Percentiles rank a stretch among this genome's conserved stretches.
Evolutionary conservation across 306 rosid genomes (phyloP).

Genomic region (Ormosia semicastrata): DNA sequence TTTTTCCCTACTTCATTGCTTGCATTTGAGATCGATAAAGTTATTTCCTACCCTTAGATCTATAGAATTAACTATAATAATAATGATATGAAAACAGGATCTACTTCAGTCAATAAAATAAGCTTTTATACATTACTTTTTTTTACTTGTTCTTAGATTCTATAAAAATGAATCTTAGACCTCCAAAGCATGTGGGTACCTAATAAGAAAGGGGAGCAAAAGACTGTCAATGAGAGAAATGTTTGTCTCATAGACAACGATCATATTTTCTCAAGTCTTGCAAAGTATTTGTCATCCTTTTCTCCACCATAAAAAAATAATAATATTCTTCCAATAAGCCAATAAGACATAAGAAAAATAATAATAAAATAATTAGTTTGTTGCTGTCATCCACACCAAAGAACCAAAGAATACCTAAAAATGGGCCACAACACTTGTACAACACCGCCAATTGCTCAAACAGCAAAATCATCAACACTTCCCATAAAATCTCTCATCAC

Average conservation of each 20-base stretch:
- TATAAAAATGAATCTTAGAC: too few species aligned
- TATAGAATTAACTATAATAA: too few species aligned
- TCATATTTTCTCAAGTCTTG: slow-evolving; percentile 64
- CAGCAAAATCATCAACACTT: slow-evolving; percentile 60
- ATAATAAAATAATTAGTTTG: neutral
- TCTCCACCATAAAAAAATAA: slow-evolving; percentile 64
- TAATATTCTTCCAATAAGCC: neutral
- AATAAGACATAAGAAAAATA: neutral
- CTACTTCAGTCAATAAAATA: too few species aligned
- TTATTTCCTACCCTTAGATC: too few species aligned
- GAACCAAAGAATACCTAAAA: slow-evolving; percentile 45
- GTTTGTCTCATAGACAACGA: slow-evolving; percentile 68
- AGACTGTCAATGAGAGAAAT: slow-evolving; percentile 68
- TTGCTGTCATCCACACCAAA: neutral
- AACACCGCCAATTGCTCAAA: slow-evolving; percentile 65
- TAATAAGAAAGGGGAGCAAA: neutral
- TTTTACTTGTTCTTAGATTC: too few species aligned
- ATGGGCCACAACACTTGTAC: slow-evolving; percentile 67
- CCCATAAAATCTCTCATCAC: slow-evolving; percentile 74
- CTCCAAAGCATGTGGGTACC: too few species aligned
- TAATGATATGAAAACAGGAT: too few species aligned
- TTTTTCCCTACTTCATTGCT: too few species aligned
- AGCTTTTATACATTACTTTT: too few species aligned
- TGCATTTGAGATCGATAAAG: too few species aligned
- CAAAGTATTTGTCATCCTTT: slow-evolving; percentile 68